Percentiles rank a stretch among this genome's conserved stretches.
phyloP scores from a whole-genome alignment of 192 early-diverging fungal genomes.

The Gonapodya prolifera region DNA sequence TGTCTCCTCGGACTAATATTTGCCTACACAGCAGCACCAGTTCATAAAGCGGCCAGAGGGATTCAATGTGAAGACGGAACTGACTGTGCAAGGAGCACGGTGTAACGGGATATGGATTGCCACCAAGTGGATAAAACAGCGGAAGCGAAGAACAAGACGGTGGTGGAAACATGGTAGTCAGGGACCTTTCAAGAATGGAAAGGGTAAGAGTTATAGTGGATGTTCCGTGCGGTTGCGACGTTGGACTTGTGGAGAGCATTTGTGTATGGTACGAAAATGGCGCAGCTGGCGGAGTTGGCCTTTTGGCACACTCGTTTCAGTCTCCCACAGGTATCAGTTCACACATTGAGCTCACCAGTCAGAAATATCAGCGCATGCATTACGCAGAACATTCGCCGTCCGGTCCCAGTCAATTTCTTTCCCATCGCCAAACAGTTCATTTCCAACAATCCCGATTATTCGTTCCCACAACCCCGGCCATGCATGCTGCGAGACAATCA shows the following conservation, averaged over 20 bases:
- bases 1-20: constrained; percentile 76
- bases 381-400: not conserved
- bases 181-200: not conserved
- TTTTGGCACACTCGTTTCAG: too few relatives aligned
- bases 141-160: not conserved
- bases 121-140: not conserved
- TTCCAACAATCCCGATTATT: not conserved
- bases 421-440: not conserved
- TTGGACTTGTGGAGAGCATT: too few relatives aligned
- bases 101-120: not conserved
- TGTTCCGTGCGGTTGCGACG: not conserved
- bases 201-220: not conserved
- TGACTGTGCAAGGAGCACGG: not conserved
- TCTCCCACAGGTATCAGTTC: too few relatives aligned
- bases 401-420: not conserved
- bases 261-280: too few relatives aligned
- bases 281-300: too few relatives aligned
- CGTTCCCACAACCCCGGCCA: not conserved
- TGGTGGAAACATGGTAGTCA: not conserved
- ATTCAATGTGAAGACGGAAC: constrained; percentile 29
- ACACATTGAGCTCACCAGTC: not conserved
- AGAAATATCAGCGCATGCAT: not conserved
- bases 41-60: constrained; percentile 89
- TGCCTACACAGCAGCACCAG: constrained; percentile 84
- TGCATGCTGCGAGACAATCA: not conserved